A percentile compares a stretch with the other conserved stretches of the same genome.
These are phyloP conservation scores for Paxillus ammoniavirescens DNA, from an alignment of 768 basidiomycete species.

Conservation along the genomic window DNA sequence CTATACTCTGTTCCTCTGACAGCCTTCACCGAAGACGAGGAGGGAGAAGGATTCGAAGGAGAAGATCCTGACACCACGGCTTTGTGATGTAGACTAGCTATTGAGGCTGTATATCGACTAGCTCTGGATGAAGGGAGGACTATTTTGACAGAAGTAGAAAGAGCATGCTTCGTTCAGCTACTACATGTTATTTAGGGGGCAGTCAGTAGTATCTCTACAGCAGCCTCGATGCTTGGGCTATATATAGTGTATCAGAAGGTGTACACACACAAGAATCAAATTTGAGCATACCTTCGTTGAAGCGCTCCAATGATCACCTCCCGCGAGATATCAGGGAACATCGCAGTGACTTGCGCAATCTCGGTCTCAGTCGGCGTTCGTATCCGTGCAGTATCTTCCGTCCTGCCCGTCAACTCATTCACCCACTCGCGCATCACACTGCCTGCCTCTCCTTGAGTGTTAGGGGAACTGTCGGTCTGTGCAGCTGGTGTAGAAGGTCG, in stretches of 20 bases:
- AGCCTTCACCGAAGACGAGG: slow-evolving; percentile 84
- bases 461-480: slow-evolving; percentile 20
- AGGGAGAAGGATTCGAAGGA: slow-evolving; percentile 42
- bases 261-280: neutral
- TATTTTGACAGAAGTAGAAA: neutral
- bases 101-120: neutral
- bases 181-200: slow-evolving; percentile 33
- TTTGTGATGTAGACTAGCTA: slow-evolving; percentile 16
- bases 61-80: slow-evolving; percentile 40
- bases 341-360: slow-evolving; percentile 66
- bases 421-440: slow-evolving; percentile 76
- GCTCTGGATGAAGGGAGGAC: neutral
- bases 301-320: slow-evolving; percentile 74
- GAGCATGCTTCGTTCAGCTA: neutral
- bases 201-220: slow-evolving; percentile 75
- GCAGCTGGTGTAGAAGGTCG: slow-evolving; percentile 32
- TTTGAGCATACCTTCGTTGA: slow-evolving; percentile 68
- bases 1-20: slow-evolving; percentile 89
- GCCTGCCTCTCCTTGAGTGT: slow-evolving; percentile 27
- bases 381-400: slow-evolving; percentile 55
- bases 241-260: slow-evolving; percentile 7
- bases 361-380: slow-evolving; percentile 75
- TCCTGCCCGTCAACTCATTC: slow-evolving; percentile 69
- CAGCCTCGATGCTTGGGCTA: slow-evolving; percentile 77
- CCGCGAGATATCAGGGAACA: slow-evolving; percentile 82